Base-by-base conservation (phyloP, 345 rosid genomes). In the Excoecaria agallocha region DNA sequence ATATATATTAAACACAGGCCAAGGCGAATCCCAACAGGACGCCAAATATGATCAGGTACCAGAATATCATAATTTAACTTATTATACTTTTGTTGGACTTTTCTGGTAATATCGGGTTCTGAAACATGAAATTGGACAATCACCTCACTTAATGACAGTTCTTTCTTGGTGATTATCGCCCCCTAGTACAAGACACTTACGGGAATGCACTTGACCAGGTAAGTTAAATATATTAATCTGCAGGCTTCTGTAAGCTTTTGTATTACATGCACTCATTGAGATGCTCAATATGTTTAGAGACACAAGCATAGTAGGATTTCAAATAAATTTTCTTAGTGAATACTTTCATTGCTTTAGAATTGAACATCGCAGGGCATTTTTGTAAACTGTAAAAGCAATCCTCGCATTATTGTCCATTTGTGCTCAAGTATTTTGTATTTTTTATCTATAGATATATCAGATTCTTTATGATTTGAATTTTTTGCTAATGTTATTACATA, bases 181-280 rank as follows among this genome's bases (percentile, higher is more conserved):
- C 99, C 16, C 77, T 96, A 74, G 75, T 91, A 71, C 96, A 91
- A 70, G 99, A 96, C 85, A 78, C 88, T 68, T 73, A 82, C 54
- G 99, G 98, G 54, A 86, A 93, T 83, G 90, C 88, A 71, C 89
- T 96, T 80, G 99, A 96, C 82, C 97, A 90, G 97, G 99, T 96
- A 81, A 62, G 85, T 69, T 78, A 73, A 65, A 75, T 57, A 25
- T 51, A 24, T 76, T 69, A 64, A 61, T 45, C 51, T 76, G 73
- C 66, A 66, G 60, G n/a, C 48, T 58, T 46, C 63, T 37, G 45
- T 48, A 37, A 69, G 15, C 48, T 67, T 68, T 74, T 55, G 24
- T 12, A 60, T 66, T 22, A 66, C 71, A 12, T 68, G 68, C 41
- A 43, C n/a, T 30, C 8, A 51, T 41, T 49, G 16, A 43, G 50